Base-by-base conservation (phyloP, 441 rosid species). In the Aleurites moluccanus region DNA sequence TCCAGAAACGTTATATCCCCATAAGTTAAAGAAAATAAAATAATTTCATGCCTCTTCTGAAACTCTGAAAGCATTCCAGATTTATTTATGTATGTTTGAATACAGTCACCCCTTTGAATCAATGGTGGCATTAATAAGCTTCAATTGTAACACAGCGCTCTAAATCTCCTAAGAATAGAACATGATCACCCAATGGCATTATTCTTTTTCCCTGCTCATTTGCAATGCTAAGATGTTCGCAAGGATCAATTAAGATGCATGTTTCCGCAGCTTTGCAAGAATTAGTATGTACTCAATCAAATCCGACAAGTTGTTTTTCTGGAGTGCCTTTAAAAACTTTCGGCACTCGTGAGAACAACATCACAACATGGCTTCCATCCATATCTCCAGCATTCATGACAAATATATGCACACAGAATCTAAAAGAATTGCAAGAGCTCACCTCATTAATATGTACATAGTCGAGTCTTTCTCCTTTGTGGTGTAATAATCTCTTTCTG, bases 281-380 rank as follows among this genome's bases (percentile, higher is more conserved):
- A 50, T 74, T 40, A 9, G 89, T 85, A 78, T 86, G 88, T 59
- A 94, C 88, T 0, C 97, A 85, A 15, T 91, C 90, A 44, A 89
- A 95, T 40, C 93, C 99, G 14, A 95, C 80, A 71, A 91, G 86
- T 67, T 92, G 98, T 66, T 80, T 90, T 81, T 77, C 78, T 4
- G 97, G 96, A 60, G 84, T 80, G 57, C 94, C 92, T 2, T 47
- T 27, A 7, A 80, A 57, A 68, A 83, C 74, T 69, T 38, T 79
- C 2, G 98, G 93, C 56, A 81, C 78, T 82, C 82, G 82, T 0
- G 88, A 79, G 67, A 83, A 92, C 84, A 94, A 64, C 91, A 92
- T 77, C 74, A 92, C 75, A 2, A 88, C 94, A 73, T 95, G 91
- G 79, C 91, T 86, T 40, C 98, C 99, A 33, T 85, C 87, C 85